phyloP scores from a whole-genome alignment of 306 rosid genomes.

The Cucurbita argyrosperma region DNA sequence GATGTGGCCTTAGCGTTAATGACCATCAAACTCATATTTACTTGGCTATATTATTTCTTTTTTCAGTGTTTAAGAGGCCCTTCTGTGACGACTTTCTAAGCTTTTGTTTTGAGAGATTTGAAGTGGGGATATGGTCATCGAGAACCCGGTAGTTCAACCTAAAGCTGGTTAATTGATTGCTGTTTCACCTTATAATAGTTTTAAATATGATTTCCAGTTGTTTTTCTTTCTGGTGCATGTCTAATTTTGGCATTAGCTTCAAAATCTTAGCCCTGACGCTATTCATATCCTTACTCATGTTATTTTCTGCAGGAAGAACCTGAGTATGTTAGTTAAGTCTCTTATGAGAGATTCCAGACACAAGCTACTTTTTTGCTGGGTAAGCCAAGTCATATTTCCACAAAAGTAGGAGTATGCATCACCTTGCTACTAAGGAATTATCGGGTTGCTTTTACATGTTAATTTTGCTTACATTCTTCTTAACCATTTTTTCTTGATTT shows the following conservation, averaged over 20 bases:
- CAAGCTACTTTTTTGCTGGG: constrained; percentile 79
- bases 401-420: not conserved
- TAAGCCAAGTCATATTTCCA: constrained; percentile 15
- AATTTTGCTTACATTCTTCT: not conserved
- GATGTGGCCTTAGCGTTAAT: not conserved
- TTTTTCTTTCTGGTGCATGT: not conserved
- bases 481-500: not conserved
- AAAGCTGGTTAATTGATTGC: constrained; percentile 1
- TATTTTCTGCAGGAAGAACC: constrained; percentile 39
- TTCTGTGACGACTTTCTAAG: constrained; percentile 54
- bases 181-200: not conserved
- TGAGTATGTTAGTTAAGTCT: constrained; percentile 25
- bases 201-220: constrained; percentile 3
- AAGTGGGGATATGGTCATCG: constrained; percentile 86
- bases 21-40: constrained; percentile 8
- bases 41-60: not conserved
- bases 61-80: constrained; percentile 86
- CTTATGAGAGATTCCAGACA: constrained; percentile 38
- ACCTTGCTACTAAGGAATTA: not conserved
- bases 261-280: not conserved
- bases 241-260: not conserved
- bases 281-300: not conserved
- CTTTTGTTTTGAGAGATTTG: constrained; percentile 79
- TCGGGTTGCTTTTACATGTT: not conserved
- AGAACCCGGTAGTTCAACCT: constrained; percentile 43